These are phyloP conservation scores for Penicillium taxi DNA, from an alignment of 495 filamentous ascomycete species.

Conservation along the genomic window DNA sequence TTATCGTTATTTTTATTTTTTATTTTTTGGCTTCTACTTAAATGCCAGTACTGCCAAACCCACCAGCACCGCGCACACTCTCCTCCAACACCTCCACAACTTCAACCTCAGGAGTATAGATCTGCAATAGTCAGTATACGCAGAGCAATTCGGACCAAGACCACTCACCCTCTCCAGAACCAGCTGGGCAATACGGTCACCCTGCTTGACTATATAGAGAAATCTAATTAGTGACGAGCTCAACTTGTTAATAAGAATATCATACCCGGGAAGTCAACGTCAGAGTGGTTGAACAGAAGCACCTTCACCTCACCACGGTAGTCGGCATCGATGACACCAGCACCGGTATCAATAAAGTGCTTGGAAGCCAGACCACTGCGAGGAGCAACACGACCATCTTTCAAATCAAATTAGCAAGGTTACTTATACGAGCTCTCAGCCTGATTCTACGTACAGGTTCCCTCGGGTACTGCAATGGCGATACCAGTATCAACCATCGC, in stretches of 20 bases:
- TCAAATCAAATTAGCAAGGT: slow-evolving; percentile 3
- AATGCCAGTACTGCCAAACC: slow-evolving; percentile 85
- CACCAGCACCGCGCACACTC: slow-evolving; percentile 82
- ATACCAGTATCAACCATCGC: slow-evolving; percentile 84
- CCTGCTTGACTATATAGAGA: slow-evolving; percentile 57
- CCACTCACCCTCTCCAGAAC: slow-evolving; percentile 66
- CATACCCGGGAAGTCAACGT: slow-evolving; percentile 61
- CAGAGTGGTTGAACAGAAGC: slow-evolving; percentile 84
- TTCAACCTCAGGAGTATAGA: slow-evolving; percentile 80
- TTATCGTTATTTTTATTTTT: slow-evolving; percentile 7
- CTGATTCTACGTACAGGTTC: slow-evolving; percentile 62
- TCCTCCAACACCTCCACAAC: slow-evolving; percentile 84
- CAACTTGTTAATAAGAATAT: not conserved
- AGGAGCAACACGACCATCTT: slow-evolving; percentile 87
- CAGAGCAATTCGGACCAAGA: not conserved
- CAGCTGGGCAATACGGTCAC: slow-evolving; percentile 88
- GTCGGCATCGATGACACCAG: slow-evolving; percentile 95
- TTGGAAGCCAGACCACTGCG: slow-evolving; percentile 87
- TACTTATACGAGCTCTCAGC: not conserved
- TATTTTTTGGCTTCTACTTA: slow-evolving; percentile 9
- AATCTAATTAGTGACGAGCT: too few species aligned
- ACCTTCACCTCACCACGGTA: slow-evolving; percentile 93
- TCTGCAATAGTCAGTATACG: slow-evolving; percentile 33
- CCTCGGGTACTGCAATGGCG: slow-evolving; percentile 75
- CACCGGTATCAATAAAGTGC: slow-evolving; percentile 89